phyloP scores from a whole-genome alignment of 345 rosid species.

The Lumnitzera racemosa region DNA sequence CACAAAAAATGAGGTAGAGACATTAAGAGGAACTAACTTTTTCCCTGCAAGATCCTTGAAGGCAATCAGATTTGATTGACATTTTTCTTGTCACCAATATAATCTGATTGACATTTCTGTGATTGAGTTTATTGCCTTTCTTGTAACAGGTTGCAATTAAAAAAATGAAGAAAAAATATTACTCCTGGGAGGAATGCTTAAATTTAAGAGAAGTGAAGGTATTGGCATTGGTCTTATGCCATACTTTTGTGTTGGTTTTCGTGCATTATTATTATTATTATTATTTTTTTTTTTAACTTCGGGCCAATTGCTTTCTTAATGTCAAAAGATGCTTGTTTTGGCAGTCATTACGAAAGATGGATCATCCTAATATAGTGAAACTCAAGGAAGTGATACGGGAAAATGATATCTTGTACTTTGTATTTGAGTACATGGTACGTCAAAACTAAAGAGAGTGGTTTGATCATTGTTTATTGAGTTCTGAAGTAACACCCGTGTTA shows the following conservation, averaged over 20 bases:
- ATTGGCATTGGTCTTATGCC: too few species aligned
- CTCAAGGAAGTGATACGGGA: constrained; percentile 96
- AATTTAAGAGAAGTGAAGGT: constrained; percentile 4
- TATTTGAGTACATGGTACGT: constrained; percentile 88
- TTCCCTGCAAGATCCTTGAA: background rate
- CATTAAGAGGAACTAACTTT: background rate
- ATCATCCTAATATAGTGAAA: constrained; percentile 91
- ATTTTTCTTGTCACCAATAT: background rate
- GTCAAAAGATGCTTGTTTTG: constrained; percentile 9
- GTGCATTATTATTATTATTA: background rate
- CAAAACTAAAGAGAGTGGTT: too few species aligned
- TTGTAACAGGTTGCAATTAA: constrained; percentile 73
- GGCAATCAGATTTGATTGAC: too few species aligned
- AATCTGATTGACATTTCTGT: background rate
- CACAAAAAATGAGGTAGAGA: background rate
- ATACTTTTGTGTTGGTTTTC: background rate
- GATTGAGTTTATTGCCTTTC: background rate
- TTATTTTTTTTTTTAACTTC: background rate
- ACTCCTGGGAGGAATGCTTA: constrained; percentile 29
- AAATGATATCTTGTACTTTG: constrained; percentile 73
- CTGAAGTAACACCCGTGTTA: background rate
- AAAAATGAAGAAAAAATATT: constrained; percentile 66
- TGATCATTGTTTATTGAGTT: background rate
- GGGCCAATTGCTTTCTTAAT: background rate
- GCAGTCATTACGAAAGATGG: constrained; percentile 82